These are phyloP conservation scores for Crithidia brevicula DNA, from an alignment of 208 protist species.

Conservation along the genomic window DNA sequence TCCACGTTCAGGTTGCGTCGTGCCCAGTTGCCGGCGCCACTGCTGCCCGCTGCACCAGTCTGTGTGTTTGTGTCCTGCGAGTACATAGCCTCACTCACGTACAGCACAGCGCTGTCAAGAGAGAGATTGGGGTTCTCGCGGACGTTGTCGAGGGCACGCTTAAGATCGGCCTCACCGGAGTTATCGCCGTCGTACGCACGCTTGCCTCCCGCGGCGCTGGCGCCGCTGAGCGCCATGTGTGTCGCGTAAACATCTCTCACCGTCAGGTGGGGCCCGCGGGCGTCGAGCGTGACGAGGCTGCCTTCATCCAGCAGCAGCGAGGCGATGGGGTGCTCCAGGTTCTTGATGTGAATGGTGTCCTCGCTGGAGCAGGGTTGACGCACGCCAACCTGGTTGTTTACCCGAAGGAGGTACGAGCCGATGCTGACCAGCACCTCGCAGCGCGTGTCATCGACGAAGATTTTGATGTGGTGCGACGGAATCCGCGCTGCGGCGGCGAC, in stretches of 20 bases:
- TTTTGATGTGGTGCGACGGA: constrained; percentile 61
- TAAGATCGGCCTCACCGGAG: constrained; percentile 23
- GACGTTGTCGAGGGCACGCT: constrained; percentile 38
- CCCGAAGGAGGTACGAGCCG: constrained; percentile 61
- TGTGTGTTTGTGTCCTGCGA: background rate
- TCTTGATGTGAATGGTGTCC: constrained; percentile 56
- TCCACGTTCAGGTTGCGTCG: constrained; percentile 69
- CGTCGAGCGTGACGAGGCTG: constrained; percentile 58
- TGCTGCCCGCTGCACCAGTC: background rate
- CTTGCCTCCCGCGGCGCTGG: no score
- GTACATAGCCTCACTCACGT: constrained; percentile 27
- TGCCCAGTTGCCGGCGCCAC: constrained; percentile 66
- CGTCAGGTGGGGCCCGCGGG: constrained; percentile 49
- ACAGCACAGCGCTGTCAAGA: constrained; percentile 68
- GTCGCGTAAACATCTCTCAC: constrained; percentile 26
- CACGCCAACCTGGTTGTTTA: constrained; percentile 79
- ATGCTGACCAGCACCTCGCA: constrained; percentile 56
- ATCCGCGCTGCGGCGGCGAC: constrained; percentile 38
- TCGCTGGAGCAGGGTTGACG: constrained; percentile 73
- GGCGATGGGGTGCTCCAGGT: constrained; percentile 37
- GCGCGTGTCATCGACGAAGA: constrained; percentile 53
- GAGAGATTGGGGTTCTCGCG: constrained; percentile 52
- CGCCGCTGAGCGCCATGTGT: background rate
- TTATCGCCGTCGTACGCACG: constrained; percentile 18
- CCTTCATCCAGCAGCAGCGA: constrained; percentile 51